These are phyloP conservation scores for Bryoglossum gracile DNA, from an alignment of 495 filamentous ascomycete species.

Conservation along the genomic window DNA sequence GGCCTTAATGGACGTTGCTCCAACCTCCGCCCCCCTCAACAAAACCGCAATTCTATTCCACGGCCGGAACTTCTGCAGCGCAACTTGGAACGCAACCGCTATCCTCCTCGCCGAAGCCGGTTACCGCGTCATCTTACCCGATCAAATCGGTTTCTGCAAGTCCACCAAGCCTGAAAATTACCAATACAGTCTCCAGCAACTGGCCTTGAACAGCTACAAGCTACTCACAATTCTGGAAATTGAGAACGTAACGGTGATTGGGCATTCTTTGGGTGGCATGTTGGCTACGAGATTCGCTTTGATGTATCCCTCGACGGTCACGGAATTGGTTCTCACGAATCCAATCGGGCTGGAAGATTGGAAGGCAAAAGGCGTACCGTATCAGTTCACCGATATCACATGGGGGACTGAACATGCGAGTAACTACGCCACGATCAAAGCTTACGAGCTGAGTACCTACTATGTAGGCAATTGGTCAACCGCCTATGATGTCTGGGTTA, in stretches of 20 bases:
- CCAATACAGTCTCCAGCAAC: constrained; percentile 37
- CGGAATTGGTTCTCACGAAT: constrained; percentile 29
- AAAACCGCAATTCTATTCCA: constrained; percentile 36
- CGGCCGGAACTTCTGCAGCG: constrained; percentile 40
- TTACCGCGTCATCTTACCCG: constrained; percentile 38
- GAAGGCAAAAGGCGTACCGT: constrained; percentile 36
- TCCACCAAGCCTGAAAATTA: constrained; percentile 37
- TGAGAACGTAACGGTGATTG: constrained; percentile 32
- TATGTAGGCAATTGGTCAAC: constrained; percentile 33
- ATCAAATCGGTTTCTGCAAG: constrained; percentile 44
- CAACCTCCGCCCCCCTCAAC: constrained; percentile 23
- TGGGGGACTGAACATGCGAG: constrained; percentile 26
- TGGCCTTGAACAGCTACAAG: constrained; percentile 33
- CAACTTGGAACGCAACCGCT: constrained; percentile 36
- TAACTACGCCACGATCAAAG: constrained; percentile 31
- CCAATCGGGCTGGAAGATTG: constrained; percentile 41
- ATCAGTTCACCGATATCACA: constrained; percentile 27
- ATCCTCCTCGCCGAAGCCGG: constrained; percentile 27
- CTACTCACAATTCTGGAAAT: constrained; percentile 29
- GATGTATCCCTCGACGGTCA: constrained; percentile 32
- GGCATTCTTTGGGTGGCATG: constrained; percentile 43
- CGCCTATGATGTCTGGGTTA: constrained; percentile 38
- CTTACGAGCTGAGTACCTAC: constrained; percentile 38
- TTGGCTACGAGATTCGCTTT: constrained; percentile 34
- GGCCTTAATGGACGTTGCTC: constrained; percentile 40